phyloP scores from a whole-genome alignment of 768 basidiomycete species.

The Macrocybe gigantea region DNA sequence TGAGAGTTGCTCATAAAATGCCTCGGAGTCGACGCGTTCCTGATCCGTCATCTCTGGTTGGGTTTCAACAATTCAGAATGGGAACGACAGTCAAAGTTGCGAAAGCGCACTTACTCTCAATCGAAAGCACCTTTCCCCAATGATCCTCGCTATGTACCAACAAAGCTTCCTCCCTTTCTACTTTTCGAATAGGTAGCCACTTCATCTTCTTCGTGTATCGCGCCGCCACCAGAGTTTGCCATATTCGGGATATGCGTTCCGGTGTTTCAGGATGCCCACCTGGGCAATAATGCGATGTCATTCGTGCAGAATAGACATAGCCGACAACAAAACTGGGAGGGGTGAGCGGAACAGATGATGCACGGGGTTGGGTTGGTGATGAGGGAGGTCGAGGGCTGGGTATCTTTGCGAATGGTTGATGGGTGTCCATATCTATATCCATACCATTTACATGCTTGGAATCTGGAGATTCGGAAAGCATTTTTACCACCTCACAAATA shows the following conservation, averaged over 20 bases:
- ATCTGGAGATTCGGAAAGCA: no score
- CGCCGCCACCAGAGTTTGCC: slow-evolving; percentile 51
- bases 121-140: slow-evolving; percentile 85
- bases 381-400: no score
- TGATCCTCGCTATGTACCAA: slow-evolving; percentile 89
- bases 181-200: slow-evolving; percentile 68
- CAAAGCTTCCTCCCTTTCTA: slow-evolving; percentile 70
- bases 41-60: slow-evolving; percentile 65
- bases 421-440: slow-evolving; percentile 3
- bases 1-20: slow-evolving; percentile 86
- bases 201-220: slow-evolving; percentile 70
- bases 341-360: slow-evolving; percentile 37
- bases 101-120: slow-evolving; percentile 58
- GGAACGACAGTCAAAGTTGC: background rate
- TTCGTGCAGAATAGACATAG: slow-evolving; percentile 80
- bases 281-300: slow-evolving; percentile 79
- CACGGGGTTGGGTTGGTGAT: slow-evolving; percentile 20
- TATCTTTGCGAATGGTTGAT: background rate
- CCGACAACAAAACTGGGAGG: slow-evolving; percentile 52
- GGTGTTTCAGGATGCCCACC: slow-evolving; percentile 65
- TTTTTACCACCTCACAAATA: no score
- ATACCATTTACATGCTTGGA: background rate
- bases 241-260: slow-evolving; percentile 78
- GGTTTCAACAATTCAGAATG: slow-evolving; percentile 3
- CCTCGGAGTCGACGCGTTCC: slow-evolving; percentile 67